These are phyloP conservation scores for Sophora flavescens DNA, from an alignment of 306 rosid species.

Conservation along the genomic window DNA sequence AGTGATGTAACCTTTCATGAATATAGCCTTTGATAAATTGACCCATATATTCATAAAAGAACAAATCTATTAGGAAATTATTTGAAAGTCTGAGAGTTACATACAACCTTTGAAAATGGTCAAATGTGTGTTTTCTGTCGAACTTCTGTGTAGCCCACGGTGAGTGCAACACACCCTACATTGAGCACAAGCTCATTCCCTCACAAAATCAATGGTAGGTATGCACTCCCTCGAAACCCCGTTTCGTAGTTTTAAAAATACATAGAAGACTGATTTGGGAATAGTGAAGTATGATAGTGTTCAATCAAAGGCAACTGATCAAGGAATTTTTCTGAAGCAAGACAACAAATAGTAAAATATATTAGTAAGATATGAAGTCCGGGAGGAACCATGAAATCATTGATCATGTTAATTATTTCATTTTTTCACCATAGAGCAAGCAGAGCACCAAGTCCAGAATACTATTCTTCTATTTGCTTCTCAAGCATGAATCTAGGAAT, in stretches of 20 bases:
- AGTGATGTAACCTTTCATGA: no score
- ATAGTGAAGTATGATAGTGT: neutral
- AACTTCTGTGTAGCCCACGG: no score
- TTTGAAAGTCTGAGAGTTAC: no score
- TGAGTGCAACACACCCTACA: no score
- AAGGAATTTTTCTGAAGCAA: neutral
- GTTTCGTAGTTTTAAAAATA: neutral
- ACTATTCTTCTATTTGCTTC: slow-evolving; percentile 45
- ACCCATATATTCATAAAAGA: no score
- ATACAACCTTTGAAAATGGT: no score
- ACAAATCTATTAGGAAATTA: no score
- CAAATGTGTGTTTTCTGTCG: no score
- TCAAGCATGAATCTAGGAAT: slow-evolving; percentile 54
- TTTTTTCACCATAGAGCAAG: neutral
- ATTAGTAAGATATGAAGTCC: neutral
- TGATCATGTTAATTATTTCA: neutral
- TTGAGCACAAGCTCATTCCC: no score
- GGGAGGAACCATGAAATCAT: slow-evolving; percentile 18
- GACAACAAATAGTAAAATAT: neutral
- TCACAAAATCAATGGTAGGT: no score
- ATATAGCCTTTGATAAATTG: no score
- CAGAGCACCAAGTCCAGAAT: neutral
- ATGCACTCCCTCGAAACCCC: neutral
- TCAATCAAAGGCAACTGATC: slow-evolving; percentile 2
- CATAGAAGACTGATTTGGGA: neutral